These are phyloP conservation scores for Aspergillus melleus DNA, from an alignment of 2,329 filamentous ascomycete species.

Conservation along the genomic window DNA sequence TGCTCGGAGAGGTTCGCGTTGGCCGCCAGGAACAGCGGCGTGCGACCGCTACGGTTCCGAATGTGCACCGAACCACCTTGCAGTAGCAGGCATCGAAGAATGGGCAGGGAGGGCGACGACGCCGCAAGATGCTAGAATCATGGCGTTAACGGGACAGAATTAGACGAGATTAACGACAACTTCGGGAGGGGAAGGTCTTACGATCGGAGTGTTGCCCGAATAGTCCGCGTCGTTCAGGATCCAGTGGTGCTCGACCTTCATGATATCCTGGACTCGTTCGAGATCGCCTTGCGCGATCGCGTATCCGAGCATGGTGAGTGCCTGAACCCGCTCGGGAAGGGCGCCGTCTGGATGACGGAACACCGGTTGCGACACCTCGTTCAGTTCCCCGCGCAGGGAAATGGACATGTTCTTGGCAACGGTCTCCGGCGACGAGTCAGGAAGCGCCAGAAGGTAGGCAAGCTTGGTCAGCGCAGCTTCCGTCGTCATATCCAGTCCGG, in stretches of 20 bases:
- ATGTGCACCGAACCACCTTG: conserved; percentile 61
- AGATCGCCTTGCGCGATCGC: conserved; percentile 73
- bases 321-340: conserved; percentile 59
- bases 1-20: conserved; percentile 57
- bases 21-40: conserved; percentile 60
- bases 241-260: conserved; percentile 65
- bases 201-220: conserved; percentile 69
- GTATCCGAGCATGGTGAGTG: conserved; percentile 75
- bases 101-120: conserved; percentile 54
- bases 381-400: conserved; percentile 82
- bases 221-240: conserved; percentile 77
- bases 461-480: conserved; percentile 91
- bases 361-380: conserved; percentile 68
- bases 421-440: conserved; percentile 63
- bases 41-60: conserved; percentile 58
- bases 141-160: conserved; percentile 4
- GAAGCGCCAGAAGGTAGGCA: conserved; percentile 75
- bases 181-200: conserved; percentile 22
- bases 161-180: background rate
- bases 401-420: conserved; percentile 70
- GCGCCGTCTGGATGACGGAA: conserved; percentile 72
- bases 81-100: conserved; percentile 56
- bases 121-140: conserved; percentile 56
- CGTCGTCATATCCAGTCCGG: conserved; percentile 83
- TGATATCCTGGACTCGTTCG: conserved; percentile 63